phyloP scores from a whole-genome alignment of 106 monocot species.

The Dioscorea zingiberensis region DNA sequence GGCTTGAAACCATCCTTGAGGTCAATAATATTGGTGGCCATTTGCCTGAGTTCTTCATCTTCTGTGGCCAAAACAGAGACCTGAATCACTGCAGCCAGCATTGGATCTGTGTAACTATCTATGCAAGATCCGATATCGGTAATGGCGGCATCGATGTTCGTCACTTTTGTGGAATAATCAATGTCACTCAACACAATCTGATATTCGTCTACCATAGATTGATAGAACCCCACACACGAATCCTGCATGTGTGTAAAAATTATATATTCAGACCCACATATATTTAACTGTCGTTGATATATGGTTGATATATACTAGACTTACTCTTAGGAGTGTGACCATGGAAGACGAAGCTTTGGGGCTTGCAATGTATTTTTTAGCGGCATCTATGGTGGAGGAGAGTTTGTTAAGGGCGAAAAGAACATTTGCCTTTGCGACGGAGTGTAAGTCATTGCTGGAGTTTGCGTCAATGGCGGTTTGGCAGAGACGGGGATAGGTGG shows the following conservation, averaged over 20 bases:
- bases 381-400: too few species aligned
- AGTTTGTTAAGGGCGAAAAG: background rate
- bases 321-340: background rate
- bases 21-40: background rate
- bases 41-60: background rate
- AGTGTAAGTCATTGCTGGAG: background rate
- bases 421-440: background rate
- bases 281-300: background rate
- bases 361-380: background rate
- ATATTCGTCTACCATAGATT: too few species aligned
- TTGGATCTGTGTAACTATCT: background rate
- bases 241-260: background rate
- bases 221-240: background rate
- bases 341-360: background rate
- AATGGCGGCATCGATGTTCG: background rate
- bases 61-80: background rate
- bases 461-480: background rate
- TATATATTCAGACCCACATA: background rate
- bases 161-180: background rate
- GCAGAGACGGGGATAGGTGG: background rate
- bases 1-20: background rate
- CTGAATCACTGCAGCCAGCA: background rate
- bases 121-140: conserved; percentile 1
- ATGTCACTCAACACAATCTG: background rate
- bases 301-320: too few species aligned